Percentiles rank a stretch among this genome's conserved stretches.
phyloP scores from a whole-genome alignment of 208 protist species.

The Kentomonas sorsogonicus region DNA sequence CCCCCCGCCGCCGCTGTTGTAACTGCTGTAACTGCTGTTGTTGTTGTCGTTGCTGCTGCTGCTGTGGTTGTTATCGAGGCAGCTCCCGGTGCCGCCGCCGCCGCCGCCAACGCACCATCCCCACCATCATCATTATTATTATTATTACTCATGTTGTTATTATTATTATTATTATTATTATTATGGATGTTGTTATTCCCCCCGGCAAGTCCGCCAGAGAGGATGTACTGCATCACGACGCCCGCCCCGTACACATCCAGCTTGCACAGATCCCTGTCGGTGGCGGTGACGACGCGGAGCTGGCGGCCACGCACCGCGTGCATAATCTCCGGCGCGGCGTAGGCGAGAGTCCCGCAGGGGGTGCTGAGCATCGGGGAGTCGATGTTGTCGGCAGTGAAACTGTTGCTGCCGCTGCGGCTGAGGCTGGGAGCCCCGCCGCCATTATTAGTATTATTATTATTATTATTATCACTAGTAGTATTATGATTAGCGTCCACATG shows the following conservation, averaged over 20 bases:
- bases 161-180: too few species aligned
- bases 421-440: neutral
- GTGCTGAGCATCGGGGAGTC: conserved; percentile 80
- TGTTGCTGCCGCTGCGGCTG: conserved; percentile 4
- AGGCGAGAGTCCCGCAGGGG: conserved; percentile 81
- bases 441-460: neutral
- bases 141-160: too few species aligned
- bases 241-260: conserved; percentile 76
- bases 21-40: too few species aligned
- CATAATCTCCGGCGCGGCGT: conserved; percentile 77
- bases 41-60: too few species aligned
- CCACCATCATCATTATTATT: too few species aligned
- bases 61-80: too few species aligned
- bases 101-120: too few species aligned
- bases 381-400: conserved; percentile 16
- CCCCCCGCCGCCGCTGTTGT: too few species aligned
- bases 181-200: too few species aligned
- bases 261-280: conserved; percentile 47
- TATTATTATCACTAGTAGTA: neutral
- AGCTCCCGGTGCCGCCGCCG: too few species aligned
- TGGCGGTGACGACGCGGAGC: conserved; percentile 53
- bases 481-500: conserved; percentile 10
- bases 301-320: conserved; percentile 20
- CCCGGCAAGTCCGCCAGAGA: conserved; percentile 66
- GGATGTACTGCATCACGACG: conserved; percentile 81